Base-by-base conservation (phyloP, 768 basidiomycete genomes). In the Crassisporium funariophilum region DNA sequence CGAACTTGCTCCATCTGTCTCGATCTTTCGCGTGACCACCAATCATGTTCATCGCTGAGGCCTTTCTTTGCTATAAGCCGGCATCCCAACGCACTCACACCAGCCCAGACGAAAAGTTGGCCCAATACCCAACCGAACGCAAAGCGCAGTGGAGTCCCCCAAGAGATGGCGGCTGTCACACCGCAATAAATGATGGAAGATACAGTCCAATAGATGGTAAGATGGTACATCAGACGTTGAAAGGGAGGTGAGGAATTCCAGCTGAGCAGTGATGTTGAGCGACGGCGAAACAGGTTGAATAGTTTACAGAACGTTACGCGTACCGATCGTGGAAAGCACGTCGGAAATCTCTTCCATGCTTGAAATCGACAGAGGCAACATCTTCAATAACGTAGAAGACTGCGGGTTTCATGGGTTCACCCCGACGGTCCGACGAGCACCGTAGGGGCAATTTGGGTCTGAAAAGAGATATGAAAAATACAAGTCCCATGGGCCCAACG, bases 381-480 rank as follows among this genome's bases (percentile, higher is more conserved):
- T 66, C 66, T 46, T 68, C 66, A 15, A 66, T 48, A 22, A 55
- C 46, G 50, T 66, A 66, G 50, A 64, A 66, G 4, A 59, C 63
- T 5, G 60, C 64, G 21, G 64, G 63, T 52, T 66, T 66, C 64
- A 66, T 68, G 9, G 29, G 44, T 22, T 47, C 47, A 3, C 66
- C 64, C 15, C 49, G 43, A 16, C 59, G 59, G 41, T 66, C 66
- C 16, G 63, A 65, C 16, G 64, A 68, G 38, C 61, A 64, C 13
- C 59, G 54, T 29, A 58, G 53, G 33, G 60, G 60, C 2, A 63
- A 46, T 15, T 42, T 59, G 12, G 56, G 60, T 11, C 53, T 44
- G 41, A 66, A 56, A 12, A 64, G 50, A 3, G 66, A 65, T 17
- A 61, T 46, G 20, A 64, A 47, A 42, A 63, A 64, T 4, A 66